Evolutionary conservation across 2,329 filamentous ascomycete genomes (phyloP).

Genomic region (Claviceps monticola): DNA sequence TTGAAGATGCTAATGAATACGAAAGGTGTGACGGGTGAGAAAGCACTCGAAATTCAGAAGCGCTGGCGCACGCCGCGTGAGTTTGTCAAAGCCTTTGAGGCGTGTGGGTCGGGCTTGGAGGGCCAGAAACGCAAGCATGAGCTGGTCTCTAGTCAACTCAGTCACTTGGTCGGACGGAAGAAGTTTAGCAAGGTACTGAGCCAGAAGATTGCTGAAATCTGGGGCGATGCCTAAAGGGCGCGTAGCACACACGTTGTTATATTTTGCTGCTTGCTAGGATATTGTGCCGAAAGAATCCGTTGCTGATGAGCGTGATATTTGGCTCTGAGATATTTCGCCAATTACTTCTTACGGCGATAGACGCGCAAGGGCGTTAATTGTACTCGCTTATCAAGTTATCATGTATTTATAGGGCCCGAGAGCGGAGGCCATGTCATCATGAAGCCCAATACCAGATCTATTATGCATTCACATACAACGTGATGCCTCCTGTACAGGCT

Average conservation of each 20-base stretch:
- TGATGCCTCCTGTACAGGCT: too few relatives aligned
- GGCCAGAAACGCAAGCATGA: slow-evolving; percentile 43
- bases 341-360: too few relatives aligned
- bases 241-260: too few relatives aligned
- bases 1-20: slow-evolving; percentile 82
- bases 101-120: slow-evolving; percentile 32
- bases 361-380: background rate
- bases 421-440: too few relatives aligned
- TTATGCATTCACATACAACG: too few relatives aligned
- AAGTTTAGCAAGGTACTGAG: slow-evolving; percentile 54
- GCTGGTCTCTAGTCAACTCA: slow-evolving; percentile 44
- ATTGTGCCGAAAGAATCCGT: too few relatives aligned
- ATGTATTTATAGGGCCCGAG: too few relatives aligned
- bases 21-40: slow-evolving; percentile 60
- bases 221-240: slow-evolving; percentile 37
- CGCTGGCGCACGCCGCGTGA: slow-evolving; percentile 62
- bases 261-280: too few relatives aligned
- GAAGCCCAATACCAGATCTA: too few relatives aligned
- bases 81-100: slow-evolving; percentile 56
- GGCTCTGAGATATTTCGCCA: too few relatives aligned
- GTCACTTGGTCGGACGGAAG: slow-evolving; percentile 48
- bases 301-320: too few relatives aligned
- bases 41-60: slow-evolving; percentile 66
- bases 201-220: slow-evolving; percentile 57
- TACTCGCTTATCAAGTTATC: background rate